Conservation (phyloP, 352 stramenopile species). For the Globisporangium barbulae region DNA sequence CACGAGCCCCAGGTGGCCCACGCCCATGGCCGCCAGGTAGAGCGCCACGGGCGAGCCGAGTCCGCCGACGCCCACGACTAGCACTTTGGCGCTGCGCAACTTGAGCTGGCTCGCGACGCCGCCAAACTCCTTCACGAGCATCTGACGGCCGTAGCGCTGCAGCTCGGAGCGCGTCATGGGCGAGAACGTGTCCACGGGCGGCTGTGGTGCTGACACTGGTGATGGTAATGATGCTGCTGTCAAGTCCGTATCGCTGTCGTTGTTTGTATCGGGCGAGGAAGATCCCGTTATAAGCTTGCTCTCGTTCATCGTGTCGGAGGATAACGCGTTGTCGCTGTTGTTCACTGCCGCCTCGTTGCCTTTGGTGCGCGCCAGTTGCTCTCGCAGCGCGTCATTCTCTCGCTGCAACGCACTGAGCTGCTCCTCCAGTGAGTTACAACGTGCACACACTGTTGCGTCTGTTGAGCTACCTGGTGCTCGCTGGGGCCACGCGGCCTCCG, state of each 20-base stretch:
- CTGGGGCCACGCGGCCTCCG: not conserved
- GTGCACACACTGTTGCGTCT: conserved; percentile 10
- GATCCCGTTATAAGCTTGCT: not conserved
- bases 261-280: not conserved
- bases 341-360: not conserved
- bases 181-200: conserved; percentile 23
- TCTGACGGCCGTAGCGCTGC: conserved; percentile 93
- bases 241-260: not conserved
- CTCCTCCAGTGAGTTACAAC: conserved; percentile 37
- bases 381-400: conserved; percentile 17
- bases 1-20: conserved; percentile 92
- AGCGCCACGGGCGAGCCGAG: conserved; percentile 94
- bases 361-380: conserved; percentile 7
- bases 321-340: not conserved
- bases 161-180: conserved; percentile 46
- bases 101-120: conserved; percentile 85
- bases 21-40: conserved; percentile 94
- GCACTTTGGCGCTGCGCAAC: conserved; percentile 72
- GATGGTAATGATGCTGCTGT: not conserved
- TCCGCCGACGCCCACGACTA: conserved; percentile 93
- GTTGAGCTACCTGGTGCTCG: not conserved
- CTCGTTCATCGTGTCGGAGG: not conserved
- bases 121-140: conserved; percentile 91
- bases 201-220: not conserved
- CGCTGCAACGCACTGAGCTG: conserved; percentile 9